Evolutionary conservation across 1,284 basidiomycete genomes (phyloP).

Genomic region (Trametes versicolor): DNA sequence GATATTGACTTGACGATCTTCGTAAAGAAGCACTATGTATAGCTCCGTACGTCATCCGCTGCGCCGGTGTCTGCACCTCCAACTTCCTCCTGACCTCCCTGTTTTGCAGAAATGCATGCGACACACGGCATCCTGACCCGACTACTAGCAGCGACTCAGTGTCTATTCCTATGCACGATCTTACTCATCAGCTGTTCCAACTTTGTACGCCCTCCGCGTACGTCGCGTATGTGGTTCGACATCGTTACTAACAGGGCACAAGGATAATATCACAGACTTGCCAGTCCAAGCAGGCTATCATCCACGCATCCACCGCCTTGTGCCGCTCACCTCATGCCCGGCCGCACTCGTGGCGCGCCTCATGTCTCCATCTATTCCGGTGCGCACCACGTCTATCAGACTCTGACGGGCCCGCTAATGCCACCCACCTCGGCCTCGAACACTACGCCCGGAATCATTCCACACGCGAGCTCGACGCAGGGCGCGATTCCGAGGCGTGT

Average conservation of each 20-base stretch:
- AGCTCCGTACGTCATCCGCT: neutral
- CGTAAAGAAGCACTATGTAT: conserved; percentile 5
- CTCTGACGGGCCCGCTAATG: neutral
- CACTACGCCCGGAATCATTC: too few relatives aligned
- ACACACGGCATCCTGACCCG: neutral
- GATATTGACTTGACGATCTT: neutral
- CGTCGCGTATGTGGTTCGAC: too few relatives aligned
- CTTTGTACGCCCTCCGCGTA: too few relatives aligned
- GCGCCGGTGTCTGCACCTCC: neutral
- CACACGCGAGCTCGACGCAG: too few relatives aligned
- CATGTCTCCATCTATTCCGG: neutral
- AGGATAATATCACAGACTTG: too few relatives aligned
- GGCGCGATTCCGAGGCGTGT: too few relatives aligned
- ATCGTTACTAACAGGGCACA: too few relatives aligned
- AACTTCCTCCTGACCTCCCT: neutral
- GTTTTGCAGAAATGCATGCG: neutral
- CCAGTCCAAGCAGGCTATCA: neutral
- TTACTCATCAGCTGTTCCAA: neutral
- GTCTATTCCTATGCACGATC: neutral
- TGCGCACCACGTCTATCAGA: conserved; percentile 4
- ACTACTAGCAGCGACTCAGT: too few relatives aligned
- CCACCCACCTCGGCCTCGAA: too few relatives aligned
- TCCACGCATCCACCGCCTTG: neutral
- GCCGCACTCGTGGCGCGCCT: neutral
- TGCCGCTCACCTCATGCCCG: neutral